phyloP scores from a whole-genome alignment of 306 rosid species.

The Senna siamea region DNA sequence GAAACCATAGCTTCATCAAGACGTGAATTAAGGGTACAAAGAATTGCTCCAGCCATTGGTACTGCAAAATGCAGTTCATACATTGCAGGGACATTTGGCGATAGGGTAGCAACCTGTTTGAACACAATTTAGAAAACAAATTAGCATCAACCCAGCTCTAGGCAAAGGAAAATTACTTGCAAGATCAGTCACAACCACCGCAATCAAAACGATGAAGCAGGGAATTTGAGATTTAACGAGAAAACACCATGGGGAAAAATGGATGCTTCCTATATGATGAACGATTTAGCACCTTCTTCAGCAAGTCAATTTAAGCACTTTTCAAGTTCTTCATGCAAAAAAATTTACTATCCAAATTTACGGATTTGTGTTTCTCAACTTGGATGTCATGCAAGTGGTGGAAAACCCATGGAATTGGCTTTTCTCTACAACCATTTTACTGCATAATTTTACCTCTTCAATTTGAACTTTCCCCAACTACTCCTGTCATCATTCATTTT shows the following conservation, averaged over 20 bases:
- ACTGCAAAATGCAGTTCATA: conserved; percentile 93
- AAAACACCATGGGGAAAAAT: neutral
- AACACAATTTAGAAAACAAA: conserved; percentile 34
- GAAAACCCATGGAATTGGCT: too few species aligned
- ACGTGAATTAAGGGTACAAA: conserved; percentile 75
- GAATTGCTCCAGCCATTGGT: conserved; percentile 90
- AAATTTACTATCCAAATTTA: too few species aligned
- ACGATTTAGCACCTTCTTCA: too few species aligned
- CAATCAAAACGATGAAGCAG: neutral
- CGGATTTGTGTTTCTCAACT: too few species aligned
- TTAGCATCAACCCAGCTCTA: neutral
- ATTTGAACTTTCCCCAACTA: too few species aligned
- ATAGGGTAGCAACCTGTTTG: conserved; percentile 76
- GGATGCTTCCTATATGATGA: too few species aligned
- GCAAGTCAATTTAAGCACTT: too few species aligned
- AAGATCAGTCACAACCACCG: neutral
- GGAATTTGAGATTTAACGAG: neutral
- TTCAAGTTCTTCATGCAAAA: too few species aligned
- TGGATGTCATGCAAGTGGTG: too few species aligned
- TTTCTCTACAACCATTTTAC: too few species aligned
- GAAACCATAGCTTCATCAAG: conserved; percentile 64
- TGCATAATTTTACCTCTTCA: too few species aligned
- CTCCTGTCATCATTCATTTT: too few species aligned
- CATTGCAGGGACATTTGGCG: conserved; percentile 90
- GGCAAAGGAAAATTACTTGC: neutral